phyloP scores from a whole-genome alignment of 495 filamentous ascomycete genomes.

The Neurospora sp. region DNA sequence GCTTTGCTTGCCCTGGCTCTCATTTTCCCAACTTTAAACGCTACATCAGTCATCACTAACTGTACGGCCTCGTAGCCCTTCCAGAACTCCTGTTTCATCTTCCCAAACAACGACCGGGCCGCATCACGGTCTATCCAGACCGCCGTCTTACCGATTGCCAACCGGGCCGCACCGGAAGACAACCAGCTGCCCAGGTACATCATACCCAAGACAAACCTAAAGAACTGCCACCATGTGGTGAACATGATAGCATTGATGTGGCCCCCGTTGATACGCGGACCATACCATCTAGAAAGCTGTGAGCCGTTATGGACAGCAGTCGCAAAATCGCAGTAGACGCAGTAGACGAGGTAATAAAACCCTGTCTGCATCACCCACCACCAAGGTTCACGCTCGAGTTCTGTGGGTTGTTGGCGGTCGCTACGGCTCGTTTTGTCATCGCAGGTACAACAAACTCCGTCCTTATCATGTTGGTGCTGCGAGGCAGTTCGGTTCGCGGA shows the following conservation, averaged over 20 bases:
- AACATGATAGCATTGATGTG: background rate
- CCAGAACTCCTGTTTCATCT: background rate
- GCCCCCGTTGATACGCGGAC: background rate
- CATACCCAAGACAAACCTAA: background rate
- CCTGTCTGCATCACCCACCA: background rate
- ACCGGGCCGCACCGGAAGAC: background rate
- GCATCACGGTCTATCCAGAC: background rate
- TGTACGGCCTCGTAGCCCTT: background rate
- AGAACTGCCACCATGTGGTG: constrained; percentile 1
- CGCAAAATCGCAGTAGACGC: background rate
- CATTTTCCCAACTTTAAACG: background rate
- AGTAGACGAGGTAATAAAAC: background rate
- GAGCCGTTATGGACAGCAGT: constrained; percentile 2
- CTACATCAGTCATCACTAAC: background rate
- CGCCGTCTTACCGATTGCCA: background rate
- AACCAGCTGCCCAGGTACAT: background rate
- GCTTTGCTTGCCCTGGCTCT: background rate
- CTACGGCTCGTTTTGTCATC: background rate
- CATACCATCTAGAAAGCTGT: background rate
- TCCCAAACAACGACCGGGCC: background rate
- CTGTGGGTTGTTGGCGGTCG: background rate
- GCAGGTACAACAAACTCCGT: background rate
- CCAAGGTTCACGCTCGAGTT: background rate
- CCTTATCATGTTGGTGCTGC: background rate
- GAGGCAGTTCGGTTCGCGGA: background rate